These are phyloP conservation scores for Amanita pallidorosea DNA, from an alignment of 768 basidiomycete genomes.

Conservation along the genomic window DNA sequence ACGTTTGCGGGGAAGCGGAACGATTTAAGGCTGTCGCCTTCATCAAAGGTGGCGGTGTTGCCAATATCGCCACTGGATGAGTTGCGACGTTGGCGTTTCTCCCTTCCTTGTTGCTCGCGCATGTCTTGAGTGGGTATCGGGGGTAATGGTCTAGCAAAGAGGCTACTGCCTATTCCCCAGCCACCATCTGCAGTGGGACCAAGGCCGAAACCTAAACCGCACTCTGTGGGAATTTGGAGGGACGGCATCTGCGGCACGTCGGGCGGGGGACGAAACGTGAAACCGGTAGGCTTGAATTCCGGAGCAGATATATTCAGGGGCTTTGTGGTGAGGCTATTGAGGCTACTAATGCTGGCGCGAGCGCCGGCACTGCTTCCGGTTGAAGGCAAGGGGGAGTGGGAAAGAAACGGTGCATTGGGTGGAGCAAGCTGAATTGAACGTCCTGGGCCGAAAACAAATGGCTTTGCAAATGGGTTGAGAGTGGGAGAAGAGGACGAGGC, in stretches of 20 bases:
- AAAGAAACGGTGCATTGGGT: conserved; percentile 22
- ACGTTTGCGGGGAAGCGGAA: conserved; percentile 63
- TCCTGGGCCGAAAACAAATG: conserved; percentile 64
- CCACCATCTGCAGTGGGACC: conserved; percentile 8
- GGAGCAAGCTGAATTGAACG: conserved; percentile 18
- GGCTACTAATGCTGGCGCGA: neutral
- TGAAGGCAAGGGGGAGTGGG: conserved; percentile 34
- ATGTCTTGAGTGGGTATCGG: conserved; percentile 7
- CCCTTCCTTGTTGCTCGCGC: conserved; percentile 48
- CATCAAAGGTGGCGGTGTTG: conserved; percentile 19
- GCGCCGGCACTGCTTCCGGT: conserved; percentile 13
- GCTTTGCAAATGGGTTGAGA: conserved; percentile 78
- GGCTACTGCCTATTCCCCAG: neutral
- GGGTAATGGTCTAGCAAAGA: conserved; percentile 17
- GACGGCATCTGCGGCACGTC: conserved; percentile 53
- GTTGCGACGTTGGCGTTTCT: conserved; percentile 63
- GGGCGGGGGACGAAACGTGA: conserved; percentile 67
- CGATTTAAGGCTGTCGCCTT: conserved; percentile 58
- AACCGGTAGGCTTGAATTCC: conserved; percentile 71
- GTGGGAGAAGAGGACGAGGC: conserved; percentile 13
- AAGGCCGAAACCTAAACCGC: conserved; percentile 11
- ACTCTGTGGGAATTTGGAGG: conserved; percentile 9
- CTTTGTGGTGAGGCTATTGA: conserved; percentile 26
- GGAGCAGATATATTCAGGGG: conserved; percentile 71
- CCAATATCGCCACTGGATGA: conserved; percentile 23